Evolutionary conservation across 768 basidiomycete species (phyloP).

Genomic region (Trametes meyenii): DNA sequence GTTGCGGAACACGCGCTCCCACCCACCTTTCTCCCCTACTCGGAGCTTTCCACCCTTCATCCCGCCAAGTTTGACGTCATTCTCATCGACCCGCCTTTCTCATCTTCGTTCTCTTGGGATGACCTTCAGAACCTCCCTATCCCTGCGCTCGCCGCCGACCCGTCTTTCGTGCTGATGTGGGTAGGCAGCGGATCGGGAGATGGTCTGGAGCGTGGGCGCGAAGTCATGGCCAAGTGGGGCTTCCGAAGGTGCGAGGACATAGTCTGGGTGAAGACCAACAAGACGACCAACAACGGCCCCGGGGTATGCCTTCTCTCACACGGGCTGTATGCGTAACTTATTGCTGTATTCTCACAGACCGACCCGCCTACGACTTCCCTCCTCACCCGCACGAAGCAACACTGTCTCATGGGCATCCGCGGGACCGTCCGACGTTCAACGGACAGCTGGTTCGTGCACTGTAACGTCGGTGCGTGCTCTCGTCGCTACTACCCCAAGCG

Average conservation of each 20-base stretch:
- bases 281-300: conserved; percentile 67
- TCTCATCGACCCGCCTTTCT: conserved; percentile 88
- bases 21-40: conserved; percentile 70
- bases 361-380: conserved; percentile 86
- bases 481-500: conserved; percentile 21
- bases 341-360: conserved; percentile 48
- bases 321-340: neutral
- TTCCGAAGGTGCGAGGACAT: conserved; percentile 95
- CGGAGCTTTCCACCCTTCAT: conserved; percentile 56
- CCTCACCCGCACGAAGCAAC: conserved; percentile 89
- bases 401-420: conserved; percentile 95
- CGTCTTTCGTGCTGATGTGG: conserved; percentile 95
- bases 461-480: conserved; percentile 80
- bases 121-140: conserved; percentile 82
- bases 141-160: conserved; percentile 82
- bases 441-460: conserved; percentile 97
- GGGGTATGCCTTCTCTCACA: conserved; percentile 52
- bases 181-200: conserved; percentile 90
- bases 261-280: conserved; percentile 97
- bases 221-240: conserved; percentile 92
- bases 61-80: conserved; percentile 88
- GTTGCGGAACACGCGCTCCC: conserved; percentile 71
- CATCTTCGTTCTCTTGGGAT: conserved; percentile 85
- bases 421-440: conserved; percentile 95
- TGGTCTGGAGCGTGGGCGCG: conserved; percentile 89